Percentiles rank a stretch among this genome's conserved stretches.
These are phyloP conservation scores for Termitomyces sp. DNA, from an alignment of 768 basidiomycete species.

Conservation along the genomic window DNA sequence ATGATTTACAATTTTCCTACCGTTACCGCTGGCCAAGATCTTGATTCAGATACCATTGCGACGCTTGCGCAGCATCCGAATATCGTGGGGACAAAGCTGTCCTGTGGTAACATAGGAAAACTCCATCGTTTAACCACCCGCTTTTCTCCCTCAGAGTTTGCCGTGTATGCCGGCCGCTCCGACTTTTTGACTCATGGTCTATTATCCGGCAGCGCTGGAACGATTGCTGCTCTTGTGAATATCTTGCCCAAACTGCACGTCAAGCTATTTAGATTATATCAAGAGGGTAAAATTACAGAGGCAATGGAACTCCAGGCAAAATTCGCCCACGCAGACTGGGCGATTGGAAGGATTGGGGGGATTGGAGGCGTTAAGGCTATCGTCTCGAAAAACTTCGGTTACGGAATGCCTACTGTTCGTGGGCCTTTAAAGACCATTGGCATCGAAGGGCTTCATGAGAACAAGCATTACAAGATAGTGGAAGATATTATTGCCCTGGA, in stretches of 20 bases:
- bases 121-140: conserved; percentile 66
- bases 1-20: conserved; percentile 86
- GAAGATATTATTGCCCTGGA: conserved; percentile 42
- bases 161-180: conserved; percentile 71
- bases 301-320: conserved; percentile 57
- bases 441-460: conserved; percentile 26
- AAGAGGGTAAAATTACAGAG: conserved; percentile 48
- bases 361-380: conserved; percentile 65
- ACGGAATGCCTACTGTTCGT: conserved; percentile 46
- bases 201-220: conserved; percentile 54
- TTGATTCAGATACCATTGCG: conserved; percentile 74
- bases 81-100: conserved; percentile 81
- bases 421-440: conserved; percentile 42
- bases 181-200: conserved; percentile 65
- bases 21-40: conserved; percentile 77
- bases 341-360: conserved; percentile 54
- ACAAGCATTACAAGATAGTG: conserved; percentile 34
- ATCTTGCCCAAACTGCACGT: conserved; percentile 54
- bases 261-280: conserved; percentile 40
- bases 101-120: conserved; percentile 83
- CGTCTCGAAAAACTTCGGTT: conserved; percentile 57
- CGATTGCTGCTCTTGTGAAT: conserved; percentile 62
- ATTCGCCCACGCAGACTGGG: conserved; percentile 65
- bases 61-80: conserved; percentile 72
- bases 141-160: conserved; percentile 48